phyloP scores from a whole-genome alignment of 495 filamentous ascomycete species.

The Apiosordaria backusii region DNA sequence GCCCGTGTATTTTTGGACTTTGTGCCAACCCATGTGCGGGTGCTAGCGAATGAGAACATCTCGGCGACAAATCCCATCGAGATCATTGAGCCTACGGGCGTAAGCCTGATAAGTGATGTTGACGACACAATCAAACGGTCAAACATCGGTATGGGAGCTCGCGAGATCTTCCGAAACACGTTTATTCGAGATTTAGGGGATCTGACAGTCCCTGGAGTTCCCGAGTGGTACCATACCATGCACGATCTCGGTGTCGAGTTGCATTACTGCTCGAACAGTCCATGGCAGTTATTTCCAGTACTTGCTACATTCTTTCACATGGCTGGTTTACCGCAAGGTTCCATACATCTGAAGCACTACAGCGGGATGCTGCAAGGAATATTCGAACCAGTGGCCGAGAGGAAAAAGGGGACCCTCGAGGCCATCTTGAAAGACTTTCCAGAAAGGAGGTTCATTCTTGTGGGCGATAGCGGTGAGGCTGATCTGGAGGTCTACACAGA shows the following conservation, averaged over 20 bases:
- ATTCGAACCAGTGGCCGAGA: constrained; percentile 92
- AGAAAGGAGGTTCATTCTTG: constrained; percentile 79
- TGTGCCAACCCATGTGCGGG: constrained; percentile 80
- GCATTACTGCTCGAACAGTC: constrained; percentile 91
- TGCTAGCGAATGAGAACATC: constrained; percentile 81
- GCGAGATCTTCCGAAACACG: constrained; percentile 92
- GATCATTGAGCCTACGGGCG: constrained; percentile 71
- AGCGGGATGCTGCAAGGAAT: constrained; percentile 94
- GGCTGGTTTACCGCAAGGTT: constrained; percentile 78
- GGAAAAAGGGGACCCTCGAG: constrained; percentile 84
- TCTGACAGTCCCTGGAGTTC: constrained; percentile 78
- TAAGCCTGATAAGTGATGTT: constrained; percentile 95
- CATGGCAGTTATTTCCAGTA: constrained; percentile 93
- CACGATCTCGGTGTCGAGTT: constrained; percentile 75
- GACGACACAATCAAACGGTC: constrained; percentile 98
- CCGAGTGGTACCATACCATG: constrained; percentile 80
- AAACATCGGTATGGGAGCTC: constrained; percentile 76
- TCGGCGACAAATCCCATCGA: constrained; percentile 72
- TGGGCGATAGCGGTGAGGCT: constrained; percentile 94
- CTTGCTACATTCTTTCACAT: constrained; percentile 75
- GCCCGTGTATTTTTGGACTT: constrained; percentile 78
- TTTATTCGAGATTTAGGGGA: constrained; percentile 83
- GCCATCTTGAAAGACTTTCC: constrained; percentile 87
- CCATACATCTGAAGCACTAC: constrained; percentile 93
- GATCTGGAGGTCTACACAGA: constrained; percentile 98